These are phyloP conservation scores for Agroathelia rolfsii DNA, from an alignment of 1,284 basidiomycete species.

Conservation along the genomic window DNA sequence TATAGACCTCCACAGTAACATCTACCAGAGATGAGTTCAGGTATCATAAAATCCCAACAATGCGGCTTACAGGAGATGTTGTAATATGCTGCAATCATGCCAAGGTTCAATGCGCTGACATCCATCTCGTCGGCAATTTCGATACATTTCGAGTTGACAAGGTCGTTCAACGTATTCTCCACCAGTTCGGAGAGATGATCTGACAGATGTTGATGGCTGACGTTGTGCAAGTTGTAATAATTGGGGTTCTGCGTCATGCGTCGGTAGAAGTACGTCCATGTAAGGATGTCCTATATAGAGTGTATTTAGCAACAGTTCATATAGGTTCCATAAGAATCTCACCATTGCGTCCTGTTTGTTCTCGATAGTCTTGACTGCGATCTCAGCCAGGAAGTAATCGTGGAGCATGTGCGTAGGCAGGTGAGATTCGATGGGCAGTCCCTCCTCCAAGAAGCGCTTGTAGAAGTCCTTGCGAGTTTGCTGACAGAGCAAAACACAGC, in stretches of 20 bases:
- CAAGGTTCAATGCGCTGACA: constrained; percentile 81
- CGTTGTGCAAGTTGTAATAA: constrained; percentile 92
- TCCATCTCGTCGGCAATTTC: constrained; percentile 93
- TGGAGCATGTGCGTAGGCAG: constrained; percentile 81
- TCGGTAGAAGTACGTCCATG: constrained; percentile 95
- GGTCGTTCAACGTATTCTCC: constrained; percentile 84
- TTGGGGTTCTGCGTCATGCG: constrained; percentile 93
- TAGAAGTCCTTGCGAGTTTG: constrained; percentile 96
- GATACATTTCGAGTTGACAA: constrained; percentile 94
- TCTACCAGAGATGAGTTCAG: constrained; percentile 37
- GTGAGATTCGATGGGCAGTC: constrained; percentile 92
- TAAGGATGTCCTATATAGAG: constrained; percentile 67
- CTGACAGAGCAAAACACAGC: constrained; percentile 96
- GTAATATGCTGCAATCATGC: constrained; percentile 95
- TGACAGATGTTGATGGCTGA: constrained; percentile 86
- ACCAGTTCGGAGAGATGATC: constrained; percentile 95
- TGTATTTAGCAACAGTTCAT: constrained; percentile 8
- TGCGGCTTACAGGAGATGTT: constrained; percentile 69
- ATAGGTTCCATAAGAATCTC: constrained; percentile 17
- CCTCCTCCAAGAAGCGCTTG: constrained; percentile 97
- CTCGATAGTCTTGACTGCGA: constrained; percentile 97
- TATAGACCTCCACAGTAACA: constrained; percentile 95
- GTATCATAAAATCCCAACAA: neutral
- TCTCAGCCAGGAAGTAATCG: constrained; percentile 98
- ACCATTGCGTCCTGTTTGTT: constrained; percentile 97